phyloP scores from a whole-genome alignment of 371 early-diverging fungal genomes.

The Saksenaea vasiformis region DNA sequence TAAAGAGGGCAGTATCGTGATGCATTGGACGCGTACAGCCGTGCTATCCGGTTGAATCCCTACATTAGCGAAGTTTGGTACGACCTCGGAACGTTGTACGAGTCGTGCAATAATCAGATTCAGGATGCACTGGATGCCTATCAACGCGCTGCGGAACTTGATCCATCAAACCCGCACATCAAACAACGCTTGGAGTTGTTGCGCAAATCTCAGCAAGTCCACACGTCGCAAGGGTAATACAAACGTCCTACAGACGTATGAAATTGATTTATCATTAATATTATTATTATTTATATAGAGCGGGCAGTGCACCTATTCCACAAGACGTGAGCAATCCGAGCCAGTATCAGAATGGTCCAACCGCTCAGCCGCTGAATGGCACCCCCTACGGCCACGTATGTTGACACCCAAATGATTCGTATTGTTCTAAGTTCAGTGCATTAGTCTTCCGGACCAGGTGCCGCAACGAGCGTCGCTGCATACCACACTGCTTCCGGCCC shows the following conservation, averaged over 20 bases:
- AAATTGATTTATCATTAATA: not conserved
- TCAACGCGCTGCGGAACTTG: conserved; percentile 76
- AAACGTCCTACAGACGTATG: not conserved
- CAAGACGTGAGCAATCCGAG: conserved; percentile 65
- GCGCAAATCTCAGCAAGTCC: conserved; percentile 72
- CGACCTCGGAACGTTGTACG: conserved; percentile 93
- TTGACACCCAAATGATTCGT: not conserved
- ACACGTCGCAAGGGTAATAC: conserved; percentile 71
- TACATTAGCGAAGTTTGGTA: conserved; percentile 94
- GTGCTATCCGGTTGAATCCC: conserved; percentile 91
- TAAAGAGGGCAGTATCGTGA: conserved; percentile 71
- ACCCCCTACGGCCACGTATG: conserved; percentile 26
- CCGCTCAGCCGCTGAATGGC: conserved; percentile 35
- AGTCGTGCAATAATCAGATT: conserved; percentile 94
- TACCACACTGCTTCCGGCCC: conserved; percentile 7
- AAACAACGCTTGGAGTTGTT: conserved; percentile 79
- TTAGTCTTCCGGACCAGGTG: conserved; percentile 10
- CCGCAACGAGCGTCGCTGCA: conserved; percentile 8
- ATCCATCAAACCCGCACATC: conserved; percentile 79
- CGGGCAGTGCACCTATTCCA: conserved; percentile 58
- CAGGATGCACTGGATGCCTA: conserved; percentile 96
- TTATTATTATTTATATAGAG: conserved; percentile 21
- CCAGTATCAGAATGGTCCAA: conserved; percentile 43
- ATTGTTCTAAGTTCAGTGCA: not conserved
- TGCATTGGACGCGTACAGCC: conserved; percentile 93